A percentile compares a stretch with the other conserved stretches of the same genome.
phyloP scores from a whole-genome alignment of 257 asterid genomes.

The Anisodus tanguticus region DNA sequence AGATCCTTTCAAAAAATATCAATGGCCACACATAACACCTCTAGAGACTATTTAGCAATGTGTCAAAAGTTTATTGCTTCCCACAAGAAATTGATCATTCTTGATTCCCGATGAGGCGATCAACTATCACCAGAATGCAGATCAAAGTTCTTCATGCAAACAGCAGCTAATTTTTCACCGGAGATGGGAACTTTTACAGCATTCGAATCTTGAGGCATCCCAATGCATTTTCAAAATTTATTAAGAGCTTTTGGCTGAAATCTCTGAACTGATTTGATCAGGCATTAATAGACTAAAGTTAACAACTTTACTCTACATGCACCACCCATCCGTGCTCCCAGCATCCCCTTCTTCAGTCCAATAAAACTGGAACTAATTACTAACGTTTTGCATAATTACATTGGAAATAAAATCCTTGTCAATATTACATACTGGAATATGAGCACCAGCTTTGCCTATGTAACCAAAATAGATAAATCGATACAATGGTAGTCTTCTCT shows the following conservation, averaged over 20 bases:
- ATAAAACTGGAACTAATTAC: background rate
- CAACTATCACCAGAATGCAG: conserved; percentile 12
- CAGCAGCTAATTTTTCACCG: background rate
- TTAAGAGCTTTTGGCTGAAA: conserved; percentile 1
- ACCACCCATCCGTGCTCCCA: background rate
- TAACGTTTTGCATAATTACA: background rate
- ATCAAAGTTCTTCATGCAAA: background rate
- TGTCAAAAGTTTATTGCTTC: background rate
- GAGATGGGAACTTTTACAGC: conserved; percentile 1
- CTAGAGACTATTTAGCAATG: background rate
- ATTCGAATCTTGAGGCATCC: background rate
- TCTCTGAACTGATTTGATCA: background rate
- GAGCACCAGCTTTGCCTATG: background rate
- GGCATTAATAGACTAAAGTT: background rate
- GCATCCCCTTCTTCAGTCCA: background rate
- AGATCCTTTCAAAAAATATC: background rate
- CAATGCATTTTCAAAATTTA: conserved; percentile 15
- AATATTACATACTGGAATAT: conserved; percentile 2
- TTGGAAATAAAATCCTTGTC: background rate
- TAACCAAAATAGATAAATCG: background rate
- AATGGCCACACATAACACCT: conserved; percentile 7
- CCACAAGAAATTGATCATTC: background rate
- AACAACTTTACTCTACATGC: background rate
- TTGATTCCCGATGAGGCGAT: background rate
- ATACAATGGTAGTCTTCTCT: background rate